Conservation (phyloP, 108 stramenopile species). For the Cyclostephanos invisitatus region DNA sequence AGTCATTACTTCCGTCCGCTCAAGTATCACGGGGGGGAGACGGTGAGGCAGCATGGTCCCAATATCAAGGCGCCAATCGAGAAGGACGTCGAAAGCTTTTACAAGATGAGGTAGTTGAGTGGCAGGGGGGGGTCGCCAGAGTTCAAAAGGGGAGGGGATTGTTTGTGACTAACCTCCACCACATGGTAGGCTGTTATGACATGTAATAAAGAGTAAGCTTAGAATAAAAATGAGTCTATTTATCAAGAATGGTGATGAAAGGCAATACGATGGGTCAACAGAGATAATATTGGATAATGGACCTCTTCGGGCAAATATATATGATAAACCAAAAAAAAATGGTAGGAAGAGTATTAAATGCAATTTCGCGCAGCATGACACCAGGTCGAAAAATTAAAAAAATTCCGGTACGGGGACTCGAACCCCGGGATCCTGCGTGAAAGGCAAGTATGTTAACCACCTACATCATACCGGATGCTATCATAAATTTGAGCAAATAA, state of each 20-base stretch:
- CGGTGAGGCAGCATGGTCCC: constrained; percentile 81
- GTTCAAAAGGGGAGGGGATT: not conserved
- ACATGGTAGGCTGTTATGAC: not conserved
- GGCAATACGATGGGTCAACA: no score
- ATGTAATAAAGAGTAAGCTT: not conserved
- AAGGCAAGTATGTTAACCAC: constrained; percentile 52
- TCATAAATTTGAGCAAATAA: no score
- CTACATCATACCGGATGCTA: constrained; percentile 46
- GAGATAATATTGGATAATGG: no score
- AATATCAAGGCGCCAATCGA: constrained; percentile 57
- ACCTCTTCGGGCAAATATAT: no score
- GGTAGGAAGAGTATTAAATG: no score
- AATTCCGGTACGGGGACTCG: constrained; percentile 49
- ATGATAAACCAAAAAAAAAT: no score
- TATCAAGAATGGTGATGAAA: no score
- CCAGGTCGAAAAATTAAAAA: no score
- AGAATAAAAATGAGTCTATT: no score
- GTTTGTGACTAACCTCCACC: not conserved
- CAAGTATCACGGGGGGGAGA: constrained; percentile 87
- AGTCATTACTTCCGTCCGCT: constrained; percentile 87
- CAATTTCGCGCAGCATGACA: no score
- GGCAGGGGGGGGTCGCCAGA: not conserved
- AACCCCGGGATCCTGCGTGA: constrained; percentile 56
- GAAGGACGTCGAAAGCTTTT: constrained; percentile 63
- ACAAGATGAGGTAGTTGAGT: constrained; percentile 69